Percentiles rank a stretch among this genome's conserved stretches.
These are phyloP conservation scores for Pleurotus cornucopiae DNA, from an alignment of 768 basidiomycete species.

Conservation along the genomic window DNA sequence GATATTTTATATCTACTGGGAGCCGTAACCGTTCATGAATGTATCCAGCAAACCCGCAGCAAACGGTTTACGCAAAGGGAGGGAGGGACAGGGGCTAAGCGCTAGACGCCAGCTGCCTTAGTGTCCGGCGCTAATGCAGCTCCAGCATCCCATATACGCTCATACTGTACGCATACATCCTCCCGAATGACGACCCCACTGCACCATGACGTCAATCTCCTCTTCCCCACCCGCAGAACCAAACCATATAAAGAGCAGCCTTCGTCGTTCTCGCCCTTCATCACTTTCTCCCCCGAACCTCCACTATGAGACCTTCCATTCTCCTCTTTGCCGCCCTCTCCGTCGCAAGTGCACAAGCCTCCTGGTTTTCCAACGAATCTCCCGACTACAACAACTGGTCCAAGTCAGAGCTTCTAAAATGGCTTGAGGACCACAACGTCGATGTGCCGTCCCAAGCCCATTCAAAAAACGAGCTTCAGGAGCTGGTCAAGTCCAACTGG, in stretches of 20 bases:
- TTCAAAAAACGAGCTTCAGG: conserved; percentile 37
- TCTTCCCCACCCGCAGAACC: not conserved
- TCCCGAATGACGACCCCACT: conserved; percentile 7
- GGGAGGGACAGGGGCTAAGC: no score
- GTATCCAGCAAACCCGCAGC: no score
- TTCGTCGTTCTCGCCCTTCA: not conserved
- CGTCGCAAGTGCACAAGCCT: conserved; percentile 36
- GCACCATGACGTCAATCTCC: conserved; percentile 17
- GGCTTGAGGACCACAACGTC: conserved; percentile 68
- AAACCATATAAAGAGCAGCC: not conserved
- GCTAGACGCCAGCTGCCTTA: no score
- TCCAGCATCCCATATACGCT: no score
- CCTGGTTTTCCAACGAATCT: conserved; percentile 48
- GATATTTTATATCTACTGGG: no score
- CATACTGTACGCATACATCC: not conserved
- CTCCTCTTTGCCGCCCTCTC: conserved; percentile 27
- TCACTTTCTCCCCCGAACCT: not conserved
- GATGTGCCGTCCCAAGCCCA: conserved; percentile 41
- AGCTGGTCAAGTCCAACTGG: conserved; percentile 64
- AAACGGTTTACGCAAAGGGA: no score
- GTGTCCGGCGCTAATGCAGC: no score
- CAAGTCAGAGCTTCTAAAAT: conserved; percentile 53
- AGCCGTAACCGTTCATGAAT: no score
- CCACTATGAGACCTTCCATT: conserved; percentile 25
- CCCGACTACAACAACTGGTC: conserved; percentile 55